A percentile compares a stretch with the other conserved stretches of the same genome.
These are phyloP conservation scores for Aquilaria agallochum DNA, from an alignment of 441 rosid genomes.

Conservation along the genomic window DNA sequence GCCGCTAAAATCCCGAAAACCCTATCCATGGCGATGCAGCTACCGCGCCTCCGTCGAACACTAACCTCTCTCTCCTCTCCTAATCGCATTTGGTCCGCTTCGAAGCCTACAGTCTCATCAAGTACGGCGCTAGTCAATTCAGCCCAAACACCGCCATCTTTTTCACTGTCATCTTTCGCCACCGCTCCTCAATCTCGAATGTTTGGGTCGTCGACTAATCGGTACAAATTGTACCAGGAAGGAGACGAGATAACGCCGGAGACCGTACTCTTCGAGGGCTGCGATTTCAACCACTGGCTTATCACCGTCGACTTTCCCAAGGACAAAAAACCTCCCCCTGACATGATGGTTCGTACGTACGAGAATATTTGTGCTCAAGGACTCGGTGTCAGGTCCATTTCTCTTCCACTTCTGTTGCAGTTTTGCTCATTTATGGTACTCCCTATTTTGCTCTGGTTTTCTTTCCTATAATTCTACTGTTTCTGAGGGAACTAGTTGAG, in stretches of 20 bases:
- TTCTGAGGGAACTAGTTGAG: background rate
- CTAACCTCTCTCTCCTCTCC: constrained; percentile 2
- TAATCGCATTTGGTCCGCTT: constrained; percentile 3
- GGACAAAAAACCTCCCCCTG: constrained; percentile 38
- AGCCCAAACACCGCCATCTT: background rate
- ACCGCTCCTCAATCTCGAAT: constrained; percentile 22
- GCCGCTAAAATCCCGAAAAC: constrained; percentile 7
- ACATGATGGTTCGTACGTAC: constrained; percentile 57
- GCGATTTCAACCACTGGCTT: constrained; percentile 74
- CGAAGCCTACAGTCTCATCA: background rate
- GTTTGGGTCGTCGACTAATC: constrained; percentile 22
- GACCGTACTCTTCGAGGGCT: constrained; percentile 54
- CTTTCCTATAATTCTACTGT: too few species aligned
- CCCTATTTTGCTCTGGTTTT: background rate
- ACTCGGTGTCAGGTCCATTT: constrained; percentile 44
- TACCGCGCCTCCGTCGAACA: constrained; percentile 2
- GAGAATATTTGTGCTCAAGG: constrained; percentile 59
- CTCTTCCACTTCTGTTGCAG: background rate
- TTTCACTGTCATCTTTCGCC: background rate
- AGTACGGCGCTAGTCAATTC: background rate
- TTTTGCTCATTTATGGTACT: background rate
- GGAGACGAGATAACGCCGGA: constrained; percentile 52
- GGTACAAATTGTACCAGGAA: constrained; percentile 31
- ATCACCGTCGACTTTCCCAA: constrained; percentile 55
- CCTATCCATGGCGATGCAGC: constrained; percentile 8